These are phyloP conservation scores for Termitomyces heimii DNA, from an alignment of 768 basidiomycete species.

Conservation along the genomic window DNA sequence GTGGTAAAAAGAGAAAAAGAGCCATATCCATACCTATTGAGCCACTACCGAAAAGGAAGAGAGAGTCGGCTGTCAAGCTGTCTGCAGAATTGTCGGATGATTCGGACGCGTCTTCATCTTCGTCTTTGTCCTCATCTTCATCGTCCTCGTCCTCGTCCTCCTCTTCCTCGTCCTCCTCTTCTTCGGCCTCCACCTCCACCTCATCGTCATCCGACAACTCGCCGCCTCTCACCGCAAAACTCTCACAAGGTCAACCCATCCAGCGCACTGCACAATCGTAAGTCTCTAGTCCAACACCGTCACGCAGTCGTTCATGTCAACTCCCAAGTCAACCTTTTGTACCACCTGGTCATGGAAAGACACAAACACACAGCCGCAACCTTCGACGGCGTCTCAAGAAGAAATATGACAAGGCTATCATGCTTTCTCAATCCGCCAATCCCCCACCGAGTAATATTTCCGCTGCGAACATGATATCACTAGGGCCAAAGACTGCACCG, in stretches of 20 bases:
- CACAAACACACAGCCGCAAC: conserved; percentile 10
- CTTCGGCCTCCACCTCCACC: conserved; percentile 5
- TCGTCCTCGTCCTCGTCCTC: conserved; percentile 9
- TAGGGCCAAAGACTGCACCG: conserved; percentile 21
- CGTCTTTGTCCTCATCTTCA: conserved; percentile 26
- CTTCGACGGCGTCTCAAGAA: conserved; percentile 12
- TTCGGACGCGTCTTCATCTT: conserved; percentile 16
- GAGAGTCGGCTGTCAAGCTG: neutral
- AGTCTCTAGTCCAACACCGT: neutral
- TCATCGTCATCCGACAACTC: conserved; percentile 12
- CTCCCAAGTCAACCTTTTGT: conserved; percentile 6
- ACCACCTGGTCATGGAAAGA: conserved; percentile 14
- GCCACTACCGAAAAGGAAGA: conserved; percentile 4
- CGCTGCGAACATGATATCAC: conserved; percentile 38
- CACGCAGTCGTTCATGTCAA: neutral
- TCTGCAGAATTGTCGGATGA: conserved; percentile 20
- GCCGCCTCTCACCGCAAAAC: conserved; percentile 10
- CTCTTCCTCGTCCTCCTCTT: conserved; percentile 20
- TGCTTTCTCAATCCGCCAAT: neutral
- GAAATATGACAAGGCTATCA: conserved; percentile 20
- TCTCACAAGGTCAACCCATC: neutral
- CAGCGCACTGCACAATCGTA: conserved; percentile 5
- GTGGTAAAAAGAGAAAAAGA: conserved; percentile 21
- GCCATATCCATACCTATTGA: conserved; percentile 4
- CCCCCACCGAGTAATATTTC: conserved; percentile 26